Evolutionary conservation across 2,329 filamentous ascomycete genomes (phyloP).

Genomic region (Diaporthe australafricana): DNA sequence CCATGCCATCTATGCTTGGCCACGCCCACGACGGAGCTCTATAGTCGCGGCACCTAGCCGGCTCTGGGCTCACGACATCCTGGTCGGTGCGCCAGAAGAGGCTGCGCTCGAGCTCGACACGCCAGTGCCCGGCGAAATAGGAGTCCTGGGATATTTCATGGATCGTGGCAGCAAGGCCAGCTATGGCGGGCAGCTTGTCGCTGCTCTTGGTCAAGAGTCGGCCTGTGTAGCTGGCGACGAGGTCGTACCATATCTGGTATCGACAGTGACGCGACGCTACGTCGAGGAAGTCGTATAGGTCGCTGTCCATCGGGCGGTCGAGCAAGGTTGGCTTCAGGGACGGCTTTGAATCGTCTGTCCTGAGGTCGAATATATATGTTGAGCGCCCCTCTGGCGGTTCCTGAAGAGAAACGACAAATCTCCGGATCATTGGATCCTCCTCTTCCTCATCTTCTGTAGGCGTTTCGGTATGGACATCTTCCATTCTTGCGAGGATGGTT

Average conservation of each 20-base stretch:
- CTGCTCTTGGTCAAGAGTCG: neutral
- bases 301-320: neutral
- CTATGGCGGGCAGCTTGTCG: slow-evolving; percentile 13
- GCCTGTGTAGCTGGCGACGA: neutral
- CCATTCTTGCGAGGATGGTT: neutral
- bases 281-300: slow-evolving; percentile 4
- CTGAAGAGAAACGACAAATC: neutral
- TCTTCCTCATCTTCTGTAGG: neutral
- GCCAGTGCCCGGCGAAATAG: slow-evolving; percentile 6
- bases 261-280: neutral
- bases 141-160: neutral
- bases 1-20: neutral
- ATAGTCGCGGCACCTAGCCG: neutral
- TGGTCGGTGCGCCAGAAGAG: slow-evolving; percentile 8
- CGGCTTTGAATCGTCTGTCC: neutral
- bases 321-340: neutral
- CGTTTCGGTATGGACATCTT: neutral
- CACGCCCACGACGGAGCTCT: slow-evolving; percentile 5
- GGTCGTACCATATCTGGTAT: slow-evolving; percentile 9
- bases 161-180: neutral
- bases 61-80: neutral
- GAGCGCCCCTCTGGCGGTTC: neutral
- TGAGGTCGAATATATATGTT: neutral
- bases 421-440: neutral
- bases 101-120: slow-evolving; percentile 12